Percentiles rank a stretch among this genome's conserved stretches.
Evolutionary conservation across 148 eudicot species (phyloP).

Genomic region (Spergularia marina): DNA sequence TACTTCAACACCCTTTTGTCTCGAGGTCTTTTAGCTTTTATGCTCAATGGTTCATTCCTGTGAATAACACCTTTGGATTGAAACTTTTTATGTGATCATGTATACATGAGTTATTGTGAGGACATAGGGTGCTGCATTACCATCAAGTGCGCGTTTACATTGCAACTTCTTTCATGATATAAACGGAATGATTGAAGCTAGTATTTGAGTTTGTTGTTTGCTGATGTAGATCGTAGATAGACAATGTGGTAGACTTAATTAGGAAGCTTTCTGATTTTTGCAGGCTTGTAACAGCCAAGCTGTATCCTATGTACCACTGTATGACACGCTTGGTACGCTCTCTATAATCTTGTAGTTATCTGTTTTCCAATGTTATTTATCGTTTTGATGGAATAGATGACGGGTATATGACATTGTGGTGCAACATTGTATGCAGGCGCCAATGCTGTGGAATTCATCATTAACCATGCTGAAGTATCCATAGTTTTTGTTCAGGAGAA

Average conservation of each 20-base stretch:
- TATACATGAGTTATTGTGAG: not conserved
- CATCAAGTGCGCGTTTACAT: not conserved
- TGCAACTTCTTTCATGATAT: not conserved
- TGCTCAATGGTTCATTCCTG: too few relatives aligned
- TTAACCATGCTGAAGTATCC: slow-evolving; percentile 91
- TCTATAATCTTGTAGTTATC: not conserved
- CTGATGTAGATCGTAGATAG: not conserved
- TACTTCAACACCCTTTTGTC: too few relatives aligned
- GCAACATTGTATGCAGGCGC: slow-evolving; percentile 49
- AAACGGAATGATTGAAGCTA: not conserved
- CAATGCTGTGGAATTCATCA: slow-evolving; percentile 90
- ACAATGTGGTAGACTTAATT: not conserved
- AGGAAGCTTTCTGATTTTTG: not conserved
- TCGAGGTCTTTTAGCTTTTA: not conserved
- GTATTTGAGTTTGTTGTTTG: not conserved
- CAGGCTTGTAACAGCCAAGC: slow-evolving; percentile 95
- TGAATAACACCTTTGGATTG: too few relatives aligned
- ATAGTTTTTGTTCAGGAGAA: slow-evolving; percentile 82
- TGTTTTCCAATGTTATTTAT: not conserved
- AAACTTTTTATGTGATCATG: too few relatives aligned
- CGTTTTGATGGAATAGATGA: not conserved
- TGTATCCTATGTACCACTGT: slow-evolving; percentile 78
- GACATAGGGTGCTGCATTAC: not conserved
- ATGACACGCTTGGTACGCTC: slow-evolving; percentile 87
- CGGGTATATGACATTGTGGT: not conserved